phyloP scores from a whole-genome alignment of 768 basidiomycete genomes.

The Amanita polypyramis region DNA sequence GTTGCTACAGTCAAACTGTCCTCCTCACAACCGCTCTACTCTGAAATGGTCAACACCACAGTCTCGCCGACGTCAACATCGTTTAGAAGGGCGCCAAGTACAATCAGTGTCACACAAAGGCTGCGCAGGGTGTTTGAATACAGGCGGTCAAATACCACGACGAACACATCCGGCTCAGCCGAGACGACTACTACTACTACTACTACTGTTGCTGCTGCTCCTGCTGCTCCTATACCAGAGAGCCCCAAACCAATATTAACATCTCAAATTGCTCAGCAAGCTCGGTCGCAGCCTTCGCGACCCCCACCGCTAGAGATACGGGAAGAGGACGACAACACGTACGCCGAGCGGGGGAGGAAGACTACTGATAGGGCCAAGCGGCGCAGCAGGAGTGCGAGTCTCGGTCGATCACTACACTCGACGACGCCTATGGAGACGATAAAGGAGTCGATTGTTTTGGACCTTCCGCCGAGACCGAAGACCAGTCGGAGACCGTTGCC shows the following conservation, averaged over 20 bases:
- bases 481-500: neutral
- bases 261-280: neutral
- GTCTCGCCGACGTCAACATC: slow-evolving; percentile 1
- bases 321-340: neutral
- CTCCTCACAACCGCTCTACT: slow-evolving; percentile 4
- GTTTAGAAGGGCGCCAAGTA: neutral
- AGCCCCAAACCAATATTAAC: neutral
- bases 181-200: neutral
- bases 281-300: neutral
- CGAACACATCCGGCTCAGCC: neutral
- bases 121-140: slow-evolving; percentile 4
- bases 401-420: neutral
- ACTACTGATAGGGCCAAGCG: neutral
- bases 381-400: slow-evolving; percentile 4
- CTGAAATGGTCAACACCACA: neutral
- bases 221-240: neutral
- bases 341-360: neutral
- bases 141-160: neutral
- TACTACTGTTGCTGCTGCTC: neutral
- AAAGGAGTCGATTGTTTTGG: neutral
- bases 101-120: neutral
- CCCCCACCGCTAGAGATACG: neutral
- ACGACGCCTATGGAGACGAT: neutral
- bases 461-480: neutral
- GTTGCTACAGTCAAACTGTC: slow-evolving; percentile 2